These are phyloP conservation scores for Heterobasidion irregulare DNA, from an alignment of 1,284 basidiomycete species.

Conservation along the genomic window DNA sequence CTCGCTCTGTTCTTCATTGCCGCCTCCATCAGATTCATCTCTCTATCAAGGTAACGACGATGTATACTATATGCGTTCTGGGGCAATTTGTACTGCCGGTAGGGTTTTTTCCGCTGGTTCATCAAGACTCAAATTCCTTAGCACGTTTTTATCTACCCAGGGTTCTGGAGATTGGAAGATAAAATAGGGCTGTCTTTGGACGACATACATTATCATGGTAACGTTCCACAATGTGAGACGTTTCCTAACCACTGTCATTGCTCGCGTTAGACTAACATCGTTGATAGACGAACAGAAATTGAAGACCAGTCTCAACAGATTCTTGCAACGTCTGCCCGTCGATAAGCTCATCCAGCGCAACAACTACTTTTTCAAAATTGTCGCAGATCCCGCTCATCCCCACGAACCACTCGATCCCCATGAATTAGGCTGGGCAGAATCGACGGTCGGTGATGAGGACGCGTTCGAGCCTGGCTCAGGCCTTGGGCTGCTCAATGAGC, in stretches of 20 bases:
- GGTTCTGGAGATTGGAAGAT: conserved; percentile 72
- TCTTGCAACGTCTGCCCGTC: conserved; percentile 56
- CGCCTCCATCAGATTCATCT: neutral
- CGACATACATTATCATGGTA: conserved; percentile 61
- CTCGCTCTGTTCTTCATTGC: neutral
- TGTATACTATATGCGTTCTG: conserved; percentile 63
- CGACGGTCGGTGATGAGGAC: conserved; percentile 60
- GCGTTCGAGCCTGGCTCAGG: conserved; percentile 26
- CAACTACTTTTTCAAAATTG: conserved; percentile 59
- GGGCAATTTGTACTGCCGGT: conserved; percentile 57
- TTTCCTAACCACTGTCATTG: conserved; percentile 15
- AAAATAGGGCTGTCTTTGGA: conserved; percentile 69
- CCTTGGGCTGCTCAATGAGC: conserved; percentile 10
- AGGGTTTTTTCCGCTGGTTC: conserved; percentile 2
- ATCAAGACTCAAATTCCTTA: neutral
- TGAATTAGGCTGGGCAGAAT: conserved; percentile 60
- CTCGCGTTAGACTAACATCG: neutral
- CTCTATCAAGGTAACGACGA: conserved; percentile 35
- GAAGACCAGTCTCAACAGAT: conserved; percentile 56
- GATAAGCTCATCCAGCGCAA: conserved; percentile 66
- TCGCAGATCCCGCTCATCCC: conserved; percentile 27
- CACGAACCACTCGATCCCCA: conserved; percentile 37
- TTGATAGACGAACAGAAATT: conserved; percentile 56
- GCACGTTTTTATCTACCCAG: conserved; percentile 22
- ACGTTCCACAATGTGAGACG: conserved; percentile 58